Conservation (phyloP, 352 stramenopile species). For the Phytopythium oedochilum region DNA sequence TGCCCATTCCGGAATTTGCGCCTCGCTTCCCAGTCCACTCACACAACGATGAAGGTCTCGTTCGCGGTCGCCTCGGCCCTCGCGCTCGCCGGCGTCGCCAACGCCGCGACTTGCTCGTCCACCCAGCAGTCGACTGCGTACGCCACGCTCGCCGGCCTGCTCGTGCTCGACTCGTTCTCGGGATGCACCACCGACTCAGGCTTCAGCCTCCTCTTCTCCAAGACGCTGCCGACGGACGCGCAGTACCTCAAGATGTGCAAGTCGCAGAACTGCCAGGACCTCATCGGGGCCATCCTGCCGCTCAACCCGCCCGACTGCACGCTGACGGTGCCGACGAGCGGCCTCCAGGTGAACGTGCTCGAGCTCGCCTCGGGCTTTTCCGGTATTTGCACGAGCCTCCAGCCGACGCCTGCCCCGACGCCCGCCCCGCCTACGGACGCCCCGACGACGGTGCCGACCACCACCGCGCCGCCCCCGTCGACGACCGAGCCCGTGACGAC, state of each 20-base stretch:
- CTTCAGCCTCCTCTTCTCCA: conserved; percentile 24
- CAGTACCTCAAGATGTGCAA: conserved; percentile 23
- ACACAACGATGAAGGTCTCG: conserved; percentile 12
- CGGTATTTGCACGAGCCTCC: no score
- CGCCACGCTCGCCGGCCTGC: conserved; percentile 18
- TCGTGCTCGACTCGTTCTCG: conserved; percentile 17
- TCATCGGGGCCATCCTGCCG: conserved; percentile 15
- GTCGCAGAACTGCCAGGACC: conserved; percentile 12
- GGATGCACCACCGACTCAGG: conserved; percentile 18
- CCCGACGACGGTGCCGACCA: no score
- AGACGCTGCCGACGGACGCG: conserved; percentile 13
- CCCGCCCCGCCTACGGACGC: no score
- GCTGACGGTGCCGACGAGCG: conserved; percentile 19
- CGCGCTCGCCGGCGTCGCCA: conserved; percentile 11
- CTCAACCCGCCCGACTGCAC: conserved; percentile 18
- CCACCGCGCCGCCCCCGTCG: no score
- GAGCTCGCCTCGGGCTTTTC: no score
- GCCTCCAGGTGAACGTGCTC: conserved; percentile 20
- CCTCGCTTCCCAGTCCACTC: no score
- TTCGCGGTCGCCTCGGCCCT: conserved; percentile 13
- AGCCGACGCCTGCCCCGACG: no score
- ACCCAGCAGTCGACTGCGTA: conserved; percentile 20
- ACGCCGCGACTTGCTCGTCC: conserved; percentile 10
- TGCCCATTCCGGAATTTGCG: no score
- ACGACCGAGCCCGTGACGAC: no score